These are phyloP conservation scores for Nigrospora sphaerica DNA, from an alignment of 2,329 filamentous ascomycete genomes.

Conservation along the genomic window DNA sequence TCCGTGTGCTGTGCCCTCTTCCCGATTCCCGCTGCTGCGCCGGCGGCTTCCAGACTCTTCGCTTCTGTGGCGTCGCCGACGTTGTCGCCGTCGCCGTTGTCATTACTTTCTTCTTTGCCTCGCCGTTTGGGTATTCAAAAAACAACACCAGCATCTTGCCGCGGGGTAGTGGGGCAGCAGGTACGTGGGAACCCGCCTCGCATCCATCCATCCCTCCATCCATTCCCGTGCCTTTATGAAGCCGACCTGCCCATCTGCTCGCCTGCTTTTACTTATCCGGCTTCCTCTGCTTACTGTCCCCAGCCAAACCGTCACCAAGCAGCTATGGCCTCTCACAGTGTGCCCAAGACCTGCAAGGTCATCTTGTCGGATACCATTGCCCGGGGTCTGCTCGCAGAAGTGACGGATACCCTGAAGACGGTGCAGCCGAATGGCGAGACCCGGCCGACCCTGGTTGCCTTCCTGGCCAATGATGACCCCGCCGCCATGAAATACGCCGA, in stretches of 20 bases:
- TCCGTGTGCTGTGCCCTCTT: too few relatives aligned
- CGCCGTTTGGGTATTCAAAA: not conserved
- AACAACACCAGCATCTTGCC: not conserved
- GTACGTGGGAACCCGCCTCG: not conserved
- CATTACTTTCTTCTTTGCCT: not conserved
- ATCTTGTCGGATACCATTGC: slow-evolving; percentile 83
- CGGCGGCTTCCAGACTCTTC: too few relatives aligned
- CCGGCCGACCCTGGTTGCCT: slow-evolving; percentile 77
- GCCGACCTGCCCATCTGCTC: not conserved
- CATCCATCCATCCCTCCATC: not conserved
- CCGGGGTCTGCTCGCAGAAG: slow-evolving; percentile 71
- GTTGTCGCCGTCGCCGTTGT: not conserved
- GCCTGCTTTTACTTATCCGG: not conserved
- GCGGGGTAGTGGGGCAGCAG: slow-evolving; percentile 9
- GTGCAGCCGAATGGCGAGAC: slow-evolving; percentile 49
- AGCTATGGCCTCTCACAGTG: slow-evolving; percentile 32
- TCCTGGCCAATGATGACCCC: slow-evolving; percentile 86
- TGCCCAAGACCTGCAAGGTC: slow-evolving; percentile 79
- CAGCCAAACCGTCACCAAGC: too few relatives aligned
- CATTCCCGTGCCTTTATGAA: not conserved
- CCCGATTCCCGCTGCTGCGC: too few relatives aligned
- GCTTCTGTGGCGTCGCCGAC: too few relatives aligned
- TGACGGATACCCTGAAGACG: slow-evolving; percentile 65
- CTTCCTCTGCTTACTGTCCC: too few relatives aligned
- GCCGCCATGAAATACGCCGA: slow-evolving; percentile 91